A percentile compares a stretch with the other conserved stretches of the same genome.
Evolutionary conservation across 163 green algal species (phyloP).

Genomic region (Chloroidium sp.): DNA sequence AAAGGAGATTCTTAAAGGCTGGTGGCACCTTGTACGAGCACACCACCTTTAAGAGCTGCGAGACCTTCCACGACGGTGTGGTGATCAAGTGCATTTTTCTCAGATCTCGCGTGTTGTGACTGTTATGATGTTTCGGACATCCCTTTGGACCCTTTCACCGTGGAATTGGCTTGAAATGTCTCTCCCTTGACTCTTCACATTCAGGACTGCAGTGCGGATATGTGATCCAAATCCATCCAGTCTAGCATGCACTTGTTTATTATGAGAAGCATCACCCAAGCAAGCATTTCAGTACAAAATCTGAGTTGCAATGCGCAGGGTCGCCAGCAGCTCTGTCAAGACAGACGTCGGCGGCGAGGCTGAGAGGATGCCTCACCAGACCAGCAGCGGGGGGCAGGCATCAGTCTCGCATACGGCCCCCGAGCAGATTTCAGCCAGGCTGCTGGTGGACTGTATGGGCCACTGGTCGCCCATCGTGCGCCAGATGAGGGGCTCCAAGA

Average conservation of each 20-base stretch:
- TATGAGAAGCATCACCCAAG: background rate
- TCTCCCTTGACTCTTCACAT: too few species aligned
- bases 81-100: constrained; percentile 4
- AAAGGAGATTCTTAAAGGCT: constrained; percentile 33
- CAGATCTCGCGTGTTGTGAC: too few species aligned
- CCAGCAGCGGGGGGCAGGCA: background rate
- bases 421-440: constrained; percentile 35
- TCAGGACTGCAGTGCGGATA: too few species aligned
- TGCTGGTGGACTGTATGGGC: constrained; percentile 92
- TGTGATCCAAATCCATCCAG: too few species aligned
- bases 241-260: background rate
- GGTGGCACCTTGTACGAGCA: constrained; percentile 53
- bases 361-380: background rate
- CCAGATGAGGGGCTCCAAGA: constrained; percentile 61
- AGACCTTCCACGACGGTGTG: constrained; percentile 39
- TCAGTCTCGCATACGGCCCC: background rate
- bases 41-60: constrained; percentile 35
- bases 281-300: constrained; percentile 1
- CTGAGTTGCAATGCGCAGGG: background rate
- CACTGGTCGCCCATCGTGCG: constrained; percentile 54
- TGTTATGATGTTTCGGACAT: too few species aligned
- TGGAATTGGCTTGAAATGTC: too few species aligned
- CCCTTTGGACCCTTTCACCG: too few species aligned
- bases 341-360: background rate
- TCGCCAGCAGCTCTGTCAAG: background rate